These are phyloP conservation scores for Teunomyces barrocoloradensis DNA, from an alignment of 805 yeast species.

Conservation along the genomic window DNA sequence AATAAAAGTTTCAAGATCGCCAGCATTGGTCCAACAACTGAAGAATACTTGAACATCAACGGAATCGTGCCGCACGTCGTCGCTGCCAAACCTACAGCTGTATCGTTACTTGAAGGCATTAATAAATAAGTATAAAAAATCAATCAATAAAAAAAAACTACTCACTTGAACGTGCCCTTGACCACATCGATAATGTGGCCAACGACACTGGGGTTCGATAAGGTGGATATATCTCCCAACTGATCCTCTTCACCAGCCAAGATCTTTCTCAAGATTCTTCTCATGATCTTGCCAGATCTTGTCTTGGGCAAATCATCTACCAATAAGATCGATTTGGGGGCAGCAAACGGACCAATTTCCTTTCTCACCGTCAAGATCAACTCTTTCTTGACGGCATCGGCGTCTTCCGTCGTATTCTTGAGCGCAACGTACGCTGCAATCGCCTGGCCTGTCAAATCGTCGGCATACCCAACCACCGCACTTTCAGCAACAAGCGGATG, in stretches of 20 bases:
- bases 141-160: background rate
- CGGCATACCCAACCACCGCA: constrained; percentile 95
- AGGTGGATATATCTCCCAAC: constrained; percentile 88
- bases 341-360: constrained; percentile 92
- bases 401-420: constrained; percentile 52
- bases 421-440: constrained; percentile 92
- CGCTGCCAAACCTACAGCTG: constrained; percentile 72
- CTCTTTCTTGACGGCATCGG: constrained; percentile 64
- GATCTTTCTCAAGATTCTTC: constrained; percentile 93
- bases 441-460: constrained; percentile 97
- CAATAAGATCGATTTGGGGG: constrained; percentile 82
- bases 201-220: constrained; percentile 83
- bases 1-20: constrained; percentile 46
- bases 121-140: background rate
- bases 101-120: constrained; percentile 24
- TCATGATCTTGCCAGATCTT: constrained; percentile 97
- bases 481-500: constrained; percentile 82
- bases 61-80: constrained; percentile 61
- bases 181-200: constrained; percentile 72
- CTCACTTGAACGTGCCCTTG: constrained; percentile 27
- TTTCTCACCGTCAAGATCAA: constrained; percentile 86
- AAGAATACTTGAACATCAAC: constrained; percentile 50
- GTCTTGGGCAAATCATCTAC: constrained; percentile 97
- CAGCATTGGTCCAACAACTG: constrained; percentile 92
- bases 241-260: constrained; percentile 89